Evolutionary conservation across 1,284 basidiomycete species (phyloP), one percentile per base, ranked within the genome.

Genomic region (Sporisorium scitamineum): DNA sequence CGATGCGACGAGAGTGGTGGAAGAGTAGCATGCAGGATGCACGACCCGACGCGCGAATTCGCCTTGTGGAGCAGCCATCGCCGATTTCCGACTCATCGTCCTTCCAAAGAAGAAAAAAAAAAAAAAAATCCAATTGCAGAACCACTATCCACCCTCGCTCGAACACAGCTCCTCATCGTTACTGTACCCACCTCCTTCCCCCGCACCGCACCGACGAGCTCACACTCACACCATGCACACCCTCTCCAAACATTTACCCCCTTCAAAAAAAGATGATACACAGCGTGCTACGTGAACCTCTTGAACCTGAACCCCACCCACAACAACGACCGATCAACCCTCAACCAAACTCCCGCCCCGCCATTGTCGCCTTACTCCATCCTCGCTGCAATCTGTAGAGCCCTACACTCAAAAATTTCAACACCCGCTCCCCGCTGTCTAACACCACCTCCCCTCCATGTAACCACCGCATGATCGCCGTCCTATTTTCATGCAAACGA

Each of bases 41-140:
- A 24, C 20, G 3, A 39, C 37, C 34, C 7, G 14, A 42, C n/a
- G 3, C 39, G n/a, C 1, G 7, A n/a, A 20, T 3, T 42, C 1
- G 6, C 18, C 31, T n/a, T 8, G 54, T 42, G 52, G 53, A 42
- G 53, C 37, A 29, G 11, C 5, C 10, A 14, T 26, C 24, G 29
- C 54, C 54, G 54, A 54, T 7, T 44, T 44, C 54, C 54, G 54
- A 24, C 2, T n/a, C n/a, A n/a, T n/a, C n/a, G n/a, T n/a, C n/a
- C n/a, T n/a, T n/a, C n/a, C n/a, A n/a, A n/a, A n/a, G n/a, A n/a
- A n/a, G n/a, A n/a, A n/a, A n/a, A n/a, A n/a, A n/a, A 13, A 6
- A 13, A 24, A 29, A 22, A 45, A 32, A 32, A 47, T 22, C 11
- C 44, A 18, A 13, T 8, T 22, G 54, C 31, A 45, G 29, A 56